Evolutionary conservation across 371 early-diverging fungal species (phyloP), one percentile per base, ranked within the genome.

Genomic region (Apophysomyces ossiformis): DNA sequence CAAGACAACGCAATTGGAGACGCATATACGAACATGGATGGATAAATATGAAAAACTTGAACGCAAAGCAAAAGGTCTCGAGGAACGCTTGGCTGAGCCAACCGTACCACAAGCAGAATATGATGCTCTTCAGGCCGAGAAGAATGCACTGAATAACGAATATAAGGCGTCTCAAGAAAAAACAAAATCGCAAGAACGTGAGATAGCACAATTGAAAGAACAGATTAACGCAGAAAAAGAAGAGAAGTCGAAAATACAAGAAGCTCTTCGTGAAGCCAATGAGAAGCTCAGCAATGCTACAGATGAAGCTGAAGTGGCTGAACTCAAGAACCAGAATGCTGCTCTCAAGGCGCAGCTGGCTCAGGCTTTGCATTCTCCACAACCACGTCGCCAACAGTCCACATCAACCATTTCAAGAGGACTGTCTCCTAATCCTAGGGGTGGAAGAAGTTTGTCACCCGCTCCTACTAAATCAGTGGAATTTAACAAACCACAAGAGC

Each of bases 41-140:
- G 93, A 94, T 44, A 87, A 90, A 69, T 90, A 87, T 64, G 86
- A 88, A 57, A 83, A 83, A 58, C 69, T 81, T 65, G 84, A 86
- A 37, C 66, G 74, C 63, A 83, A 74, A 57, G 73, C 77, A 61
- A 86, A 82, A 67, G 82, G 76, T 37, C 66, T 83, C 39, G 85
- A 85, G 44, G 75, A 67, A 61, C 75, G 74, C 47, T 71, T 84
- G 36, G 86, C 88, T 70, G 85, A 84, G 45, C 85, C 89, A 5
- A 85, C 89, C 32, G 90, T 89, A 43, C 83, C 76, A 63, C 79
- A 87, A 69, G 82, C 75, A 32, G 87, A 91, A 68, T 78, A 86
- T 60, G 85, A 86, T 65, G 68, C 77, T 13, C 67, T 90, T 46
- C 87, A 89, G 63, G 71, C 81, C 9, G 87, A 86, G 64, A 71